These are phyloP conservation scores for Paramecium tetraurelia DNA, from an alignment of 73 alveolate species.

Conservation along the genomic window DNA sequence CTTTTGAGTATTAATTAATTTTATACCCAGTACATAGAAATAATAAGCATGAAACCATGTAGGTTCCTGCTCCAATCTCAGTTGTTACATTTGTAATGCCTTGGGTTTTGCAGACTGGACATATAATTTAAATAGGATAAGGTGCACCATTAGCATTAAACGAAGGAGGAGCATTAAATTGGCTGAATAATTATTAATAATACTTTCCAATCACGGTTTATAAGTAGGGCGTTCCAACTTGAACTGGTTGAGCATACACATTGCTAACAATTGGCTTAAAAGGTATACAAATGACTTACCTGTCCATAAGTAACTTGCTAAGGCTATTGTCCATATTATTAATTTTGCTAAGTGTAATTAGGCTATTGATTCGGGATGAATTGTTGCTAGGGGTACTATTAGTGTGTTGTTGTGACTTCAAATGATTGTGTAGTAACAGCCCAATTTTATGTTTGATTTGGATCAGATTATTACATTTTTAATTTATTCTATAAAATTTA, in stretches of 20 bases:
- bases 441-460: not conserved
- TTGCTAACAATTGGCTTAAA: not conserved
- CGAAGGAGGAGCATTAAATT: not conserved
- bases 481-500: not conserved
- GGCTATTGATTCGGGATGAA: not conserved
- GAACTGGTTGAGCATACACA: not conserved
- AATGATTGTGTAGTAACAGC: not conserved
- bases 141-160: slow-evolving; percentile 25
- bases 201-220: not conserved
- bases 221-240: not conserved
- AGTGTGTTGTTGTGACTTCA: not conserved
- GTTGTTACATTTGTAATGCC: not conserved
- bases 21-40: not conserved
- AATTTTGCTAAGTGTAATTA: not conserved
- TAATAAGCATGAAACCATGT: not conserved
- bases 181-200: not conserved
- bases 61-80: slow-evolving; percentile 10
- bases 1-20: not conserved
- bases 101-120: not conserved
- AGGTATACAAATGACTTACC: not conserved
- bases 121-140: not conserved
- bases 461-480: not conserved
- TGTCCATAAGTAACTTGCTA: not conserved
- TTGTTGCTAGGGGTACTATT: not conserved
- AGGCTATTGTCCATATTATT: not conserved